phyloP scores from a whole-genome alignment of 2,329 filamentous ascomycete species.

The Penicillium sp. region DNA sequence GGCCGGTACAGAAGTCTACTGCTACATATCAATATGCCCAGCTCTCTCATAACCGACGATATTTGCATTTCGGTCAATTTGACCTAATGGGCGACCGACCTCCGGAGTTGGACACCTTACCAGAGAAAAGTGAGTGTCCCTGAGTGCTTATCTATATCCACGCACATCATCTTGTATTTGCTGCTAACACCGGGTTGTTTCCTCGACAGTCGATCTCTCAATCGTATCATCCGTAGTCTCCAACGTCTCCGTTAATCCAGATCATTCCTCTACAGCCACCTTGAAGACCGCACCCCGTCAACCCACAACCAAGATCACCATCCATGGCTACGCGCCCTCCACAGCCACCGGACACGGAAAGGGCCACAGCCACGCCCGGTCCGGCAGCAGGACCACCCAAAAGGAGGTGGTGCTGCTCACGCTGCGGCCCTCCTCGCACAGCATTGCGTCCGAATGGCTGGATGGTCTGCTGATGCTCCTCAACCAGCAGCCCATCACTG shows the following conservation, averaged over 20 bases:
- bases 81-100: conserved; percentile 60
- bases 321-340: conserved; percentile 65
- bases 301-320: conserved; percentile 78
- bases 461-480: conserved; percentile 93
- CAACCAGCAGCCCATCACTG: conserved; percentile 93
- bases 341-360: conserved; percentile 34
- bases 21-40: conserved; percentile 77
- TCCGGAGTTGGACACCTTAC: conserved; percentile 69
- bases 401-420: conserved; percentile 75
- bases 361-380: conserved; percentile 32
- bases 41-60: conserved; percentile 85
- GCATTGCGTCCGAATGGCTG: conserved; percentile 89
- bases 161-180: neutral
- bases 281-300: conserved; percentile 43
- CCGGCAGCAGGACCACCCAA: conserved; percentile 34
- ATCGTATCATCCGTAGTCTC: conserved; percentile 90
- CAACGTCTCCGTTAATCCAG: conserved; percentile 71
- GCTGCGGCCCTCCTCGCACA: conserved; percentile 77
- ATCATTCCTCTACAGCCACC: conserved; percentile 48
- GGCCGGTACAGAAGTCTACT: conserved; percentile 41
- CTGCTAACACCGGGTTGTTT: conserved; percentile 5
- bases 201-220: conserved; percentile 66
- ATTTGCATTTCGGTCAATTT: conserved; percentile 87
- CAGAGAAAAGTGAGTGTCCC: conserved; percentile 62
- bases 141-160: neutral